Evolutionary conservation across 2,329 filamentous ascomycete genomes (phyloP).

Genomic region (Aspergillus calidoustus): DNA sequence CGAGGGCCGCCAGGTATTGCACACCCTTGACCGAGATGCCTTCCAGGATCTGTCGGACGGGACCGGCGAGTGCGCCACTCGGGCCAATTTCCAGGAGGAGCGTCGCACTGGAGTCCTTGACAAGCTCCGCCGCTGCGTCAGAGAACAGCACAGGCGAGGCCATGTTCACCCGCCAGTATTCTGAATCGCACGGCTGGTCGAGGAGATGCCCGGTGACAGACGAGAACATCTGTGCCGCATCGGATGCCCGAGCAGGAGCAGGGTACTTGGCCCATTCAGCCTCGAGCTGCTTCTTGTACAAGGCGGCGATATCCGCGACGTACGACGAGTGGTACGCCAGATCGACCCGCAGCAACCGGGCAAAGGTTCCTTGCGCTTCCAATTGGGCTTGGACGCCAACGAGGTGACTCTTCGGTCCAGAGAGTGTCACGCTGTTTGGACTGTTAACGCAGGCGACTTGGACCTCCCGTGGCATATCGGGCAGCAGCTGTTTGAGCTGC

Average conservation of each 20-base stretch:
- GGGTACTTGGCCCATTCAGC: not conserved
- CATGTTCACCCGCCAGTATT: slow-evolving; percentile 20
- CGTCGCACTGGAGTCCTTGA: not conserved
- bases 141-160: slow-evolving; percentile 14
- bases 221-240: slow-evolving; percentile 11
- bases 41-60: slow-evolving; percentile 14
- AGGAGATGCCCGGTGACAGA: slow-evolving; percentile 10
- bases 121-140: slow-evolving; percentile 4
- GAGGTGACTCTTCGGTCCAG: slow-evolving; percentile 26
- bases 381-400: slow-evolving; percentile 28
- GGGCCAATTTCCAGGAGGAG: slow-evolving; percentile 20
- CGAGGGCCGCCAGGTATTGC: slow-evolving; percentile 31
- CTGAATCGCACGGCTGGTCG: not conserved
- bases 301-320: slow-evolving; percentile 28
- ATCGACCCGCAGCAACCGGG: slow-evolving; percentile 29
- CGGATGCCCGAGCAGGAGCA: not conserved
- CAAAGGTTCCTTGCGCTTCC: slow-evolving; percentile 28
- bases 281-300: slow-evolving; percentile 24
- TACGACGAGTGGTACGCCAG: slow-evolving; percentile 35
- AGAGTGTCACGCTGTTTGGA: slow-evolving; percentile 42
- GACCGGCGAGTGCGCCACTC: slow-evolving; percentile 8
- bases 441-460: slow-evolving; percentile 46
- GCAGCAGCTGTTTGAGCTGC: slow-evolving; percentile 14
- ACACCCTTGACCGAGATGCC: not conserved
- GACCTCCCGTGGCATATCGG: slow-evolving; percentile 24